Evolutionary conservation across 179 eudicot genomes (phyloP), one percentile per base, ranked within the genome.

Genomic region (Beta macrorhiza): DNA sequence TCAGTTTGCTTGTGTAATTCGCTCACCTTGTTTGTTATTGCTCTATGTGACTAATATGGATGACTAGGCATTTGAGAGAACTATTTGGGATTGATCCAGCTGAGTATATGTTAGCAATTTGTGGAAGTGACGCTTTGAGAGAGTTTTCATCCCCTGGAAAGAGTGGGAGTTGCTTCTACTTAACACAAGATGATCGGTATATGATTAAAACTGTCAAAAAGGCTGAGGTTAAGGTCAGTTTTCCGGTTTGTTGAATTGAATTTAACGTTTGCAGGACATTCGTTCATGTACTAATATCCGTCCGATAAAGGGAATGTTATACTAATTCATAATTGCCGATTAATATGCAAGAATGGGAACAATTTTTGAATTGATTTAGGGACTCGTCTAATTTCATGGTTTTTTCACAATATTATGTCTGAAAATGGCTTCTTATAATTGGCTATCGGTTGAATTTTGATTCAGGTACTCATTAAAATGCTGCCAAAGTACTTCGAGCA

Each of bases 101-200:
- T 16, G 98, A 94, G 90, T 97, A 97, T 87, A 94, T 94, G 99
- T 59, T 92, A 80, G 97, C 99, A 82, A 92, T 97, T 45, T 97
- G 99, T 83, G 99, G 98, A 78, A 91, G 89, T 86, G 99, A 91
- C 81, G 91, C 99, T 78, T 82, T 97, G 5, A 87, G 97, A 78
- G 99, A 94, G 85, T 91, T 97, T 72, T 91, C 97, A 51, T 97
- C 99, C 62, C 99, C 98, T 5, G 99, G 99, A 77, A 96, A 96
- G 87, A 96, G 99, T 86, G 98, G 99, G 81, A 89, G 99, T 85
- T 91, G 87, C 84, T 94, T 97, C 88, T 97, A 97, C 82, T 78
- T 97, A 37, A 94, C 99, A 11, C 98, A 94, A 82, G 99, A 97
- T 80, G 97, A 97, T 88, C 89, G 93, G 65, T 97, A 91, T 81